A percentile compares a stretch with the other conserved stretches of the same genome.
These are phyloP conservation scores for Xylaria sp. DNA, from an alignment of 2,329 filamentous ascomycete genomes.

Conservation along the genomic window DNA sequence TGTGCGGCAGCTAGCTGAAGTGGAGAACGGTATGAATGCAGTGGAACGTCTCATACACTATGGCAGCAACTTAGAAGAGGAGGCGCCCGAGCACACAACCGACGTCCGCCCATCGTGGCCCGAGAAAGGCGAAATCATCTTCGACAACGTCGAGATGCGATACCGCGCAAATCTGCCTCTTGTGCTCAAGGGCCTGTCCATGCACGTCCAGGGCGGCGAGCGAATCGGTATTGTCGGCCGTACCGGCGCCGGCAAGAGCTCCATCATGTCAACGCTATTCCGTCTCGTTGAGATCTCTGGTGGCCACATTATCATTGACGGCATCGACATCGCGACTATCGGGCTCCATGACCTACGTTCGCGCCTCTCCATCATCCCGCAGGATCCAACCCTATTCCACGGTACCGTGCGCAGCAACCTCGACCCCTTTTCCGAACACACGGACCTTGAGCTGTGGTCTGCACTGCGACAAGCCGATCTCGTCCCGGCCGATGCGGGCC, in stretches of 20 bases:
- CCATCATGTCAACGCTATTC: constrained; percentile 84
- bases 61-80: constrained; percentile 83
- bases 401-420: constrained; percentile 81
- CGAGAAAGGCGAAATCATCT: constrained; percentile 80
- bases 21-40: constrained; percentile 98
- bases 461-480: constrained; percentile 79
- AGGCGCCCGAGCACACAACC: constrained; percentile 80
- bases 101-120: constrained; percentile 82
- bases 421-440: constrained; percentile 80
- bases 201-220: constrained; percentile 77
- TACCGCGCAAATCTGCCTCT: constrained; percentile 75
- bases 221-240: constrained; percentile 82
- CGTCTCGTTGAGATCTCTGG: constrained; percentile 71
- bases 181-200: constrained; percentile 71
- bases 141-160: constrained; percentile 78
- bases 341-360: constrained; percentile 78
- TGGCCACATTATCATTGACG: constrained; percentile 69
- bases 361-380: constrained; percentile 80
- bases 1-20: constrained; percentile 89
- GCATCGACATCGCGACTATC: constrained; percentile 72
- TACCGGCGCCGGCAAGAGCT: constrained; percentile 82
- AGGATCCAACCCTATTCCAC: constrained; percentile 82
- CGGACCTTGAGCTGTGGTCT: constrained; percentile 78
- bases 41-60: constrained; percentile 93
- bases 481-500: constrained; percentile 58